Conservation (phyloP, 495 filamentous ascomycete genomes). For the Aspergillus asperescens region DNA sequence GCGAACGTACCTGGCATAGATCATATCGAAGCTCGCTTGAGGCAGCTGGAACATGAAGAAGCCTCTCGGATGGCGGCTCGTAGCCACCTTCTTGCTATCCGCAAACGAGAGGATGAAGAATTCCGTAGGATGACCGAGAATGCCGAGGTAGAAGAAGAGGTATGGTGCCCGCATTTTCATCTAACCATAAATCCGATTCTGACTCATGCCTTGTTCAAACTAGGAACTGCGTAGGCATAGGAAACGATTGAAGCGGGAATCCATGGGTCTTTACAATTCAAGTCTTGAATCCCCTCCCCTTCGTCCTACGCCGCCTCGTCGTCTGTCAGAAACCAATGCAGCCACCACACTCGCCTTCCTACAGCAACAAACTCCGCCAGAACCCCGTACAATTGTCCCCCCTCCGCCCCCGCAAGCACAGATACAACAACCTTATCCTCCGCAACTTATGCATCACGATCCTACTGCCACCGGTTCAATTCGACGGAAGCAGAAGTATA, state of each 20-base stretch:
- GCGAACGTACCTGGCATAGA: slow-evolving; percentile 33
- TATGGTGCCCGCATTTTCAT: slow-evolving; percentile 21
- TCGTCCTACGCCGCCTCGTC: slow-evolving; percentile 40
- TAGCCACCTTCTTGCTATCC: slow-evolving; percentile 39
- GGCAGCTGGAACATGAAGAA: slow-evolving; percentile 47
- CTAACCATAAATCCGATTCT: slow-evolving; percentile 4
- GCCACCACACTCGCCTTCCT: slow-evolving; percentile 50
- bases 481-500: slow-evolving; percentile 47
- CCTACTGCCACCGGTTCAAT: slow-evolving; percentile 28
- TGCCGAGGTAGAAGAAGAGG: slow-evolving; percentile 46
- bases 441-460: slow-evolving; percentile 31
- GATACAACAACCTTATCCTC: slow-evolving; percentile 21
- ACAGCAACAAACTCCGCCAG: slow-evolving; percentile 46
- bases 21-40: slow-evolving; percentile 41
- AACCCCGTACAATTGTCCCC: slow-evolving; percentile 37
- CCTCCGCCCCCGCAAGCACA: slow-evolving; percentile 30
- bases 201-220: slow-evolving; percentile 4
- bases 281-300: slow-evolving; percentile 40
- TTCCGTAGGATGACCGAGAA: slow-evolving; percentile 44
- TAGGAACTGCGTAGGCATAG: slow-evolving; percentile 45
- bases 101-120: slow-evolving; percentile 47
- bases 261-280: slow-evolving; percentile 40
- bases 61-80: slow-evolving; percentile 41
- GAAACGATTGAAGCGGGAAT: slow-evolving; percentile 44
- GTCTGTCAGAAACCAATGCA: slow-evolving; percentile 45